Evolutionary conservation across 2,329 filamentous ascomycete species (phyloP).

Genomic region (Aciculosporium take): DNA sequence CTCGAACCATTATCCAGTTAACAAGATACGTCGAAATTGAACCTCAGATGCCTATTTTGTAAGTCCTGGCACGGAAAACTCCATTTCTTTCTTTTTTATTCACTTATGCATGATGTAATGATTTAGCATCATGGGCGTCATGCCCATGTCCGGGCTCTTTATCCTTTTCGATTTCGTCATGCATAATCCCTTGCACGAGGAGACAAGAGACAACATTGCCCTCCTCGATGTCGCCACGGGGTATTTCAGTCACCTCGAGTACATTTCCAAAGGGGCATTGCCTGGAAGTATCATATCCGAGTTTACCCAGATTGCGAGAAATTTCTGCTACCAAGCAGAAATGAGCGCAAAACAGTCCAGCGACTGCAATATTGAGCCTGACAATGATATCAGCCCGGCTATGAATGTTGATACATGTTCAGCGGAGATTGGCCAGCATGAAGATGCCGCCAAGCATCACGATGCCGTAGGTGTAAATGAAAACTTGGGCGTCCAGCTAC

Average conservation of each 20-base stretch:
- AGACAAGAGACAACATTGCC: constrained; percentile 8
- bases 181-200: constrained; percentile 10
- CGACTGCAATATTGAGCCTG: not conserved
- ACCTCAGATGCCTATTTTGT: constrained; percentile 21
- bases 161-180: constrained; percentile 13
- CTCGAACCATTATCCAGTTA: constrained; percentile 19
- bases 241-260: constrained; percentile 8
- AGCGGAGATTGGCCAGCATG: not conserved
- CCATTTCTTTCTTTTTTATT: not conserved
- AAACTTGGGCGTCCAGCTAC: not conserved
- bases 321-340: constrained; percentile 3
- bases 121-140: constrained; percentile 8
- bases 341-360: not conserved
- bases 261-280: constrained; percentile 6
- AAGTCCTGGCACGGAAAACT: constrained; percentile 1
- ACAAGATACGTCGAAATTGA: constrained; percentile 19
- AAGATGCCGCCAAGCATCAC: not conserved
- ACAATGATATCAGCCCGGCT: not conserved
- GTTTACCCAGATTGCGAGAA: constrained; percentile 2
- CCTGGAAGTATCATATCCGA: constrained; percentile 7
- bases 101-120: not conserved
- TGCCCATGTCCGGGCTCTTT: constrained; percentile 10
- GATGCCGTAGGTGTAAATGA: not conserved
- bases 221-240: constrained; percentile 8
- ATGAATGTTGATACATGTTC: not conserved